phyloP scores from a whole-genome alignment of 768 basidiomycete species.

The Roridomyces roridus region DNA sequence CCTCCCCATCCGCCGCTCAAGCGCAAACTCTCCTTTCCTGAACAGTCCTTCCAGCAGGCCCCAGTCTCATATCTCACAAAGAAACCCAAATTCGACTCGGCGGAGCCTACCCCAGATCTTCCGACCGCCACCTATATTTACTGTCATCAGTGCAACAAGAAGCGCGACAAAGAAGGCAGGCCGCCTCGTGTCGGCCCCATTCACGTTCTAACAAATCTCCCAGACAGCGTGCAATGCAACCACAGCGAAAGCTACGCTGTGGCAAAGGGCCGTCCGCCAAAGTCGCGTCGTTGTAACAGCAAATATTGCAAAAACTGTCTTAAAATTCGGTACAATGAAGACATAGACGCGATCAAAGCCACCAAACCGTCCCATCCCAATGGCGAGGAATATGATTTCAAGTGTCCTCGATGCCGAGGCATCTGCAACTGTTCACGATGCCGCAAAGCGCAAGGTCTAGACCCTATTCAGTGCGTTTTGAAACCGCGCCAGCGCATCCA shows the following conservation, averaged over 20 bases:
- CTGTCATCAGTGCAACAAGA: slow-evolving; percentile 78
- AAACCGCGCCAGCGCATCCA: background rate
- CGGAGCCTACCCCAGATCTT: slow-evolving; percentile 15
- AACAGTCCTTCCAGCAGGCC: slow-evolving; percentile 32
- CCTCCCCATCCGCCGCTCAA: slow-evolving; percentile 44
- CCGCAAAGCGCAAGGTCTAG: slow-evolving; percentile 66
- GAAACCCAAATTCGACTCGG: slow-evolving; percentile 25
- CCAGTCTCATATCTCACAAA: slow-evolving; percentile 18
- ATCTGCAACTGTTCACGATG: slow-evolving; percentile 73
- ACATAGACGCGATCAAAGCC: slow-evolving; percentile 49
- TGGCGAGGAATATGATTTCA: slow-evolving; percentile 53
- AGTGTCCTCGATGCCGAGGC: slow-evolving; percentile 74
- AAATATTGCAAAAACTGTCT: slow-evolving; percentile 74
- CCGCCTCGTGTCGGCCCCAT: slow-evolving; percentile 15
- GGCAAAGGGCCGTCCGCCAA: slow-evolving; percentile 27
- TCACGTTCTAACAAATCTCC: slow-evolving; percentile 1
- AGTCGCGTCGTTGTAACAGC: slow-evolving; percentile 53
- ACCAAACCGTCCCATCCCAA: slow-evolving; percentile 24
- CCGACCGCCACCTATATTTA: slow-evolving; percentile 46
- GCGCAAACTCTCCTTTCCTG: slow-evolving; percentile 53
- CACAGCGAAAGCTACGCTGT: slow-evolving; percentile 27
- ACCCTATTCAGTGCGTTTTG: slow-evolving; percentile 59
- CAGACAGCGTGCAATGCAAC: slow-evolving; percentile 46
- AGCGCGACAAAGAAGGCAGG: slow-evolving; percentile 59
- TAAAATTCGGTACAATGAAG: slow-evolving; percentile 68